Conservation (phyloP, 2,329 filamentous ascomycete genomes). For the Chrysoporthe cubensis region DNA sequence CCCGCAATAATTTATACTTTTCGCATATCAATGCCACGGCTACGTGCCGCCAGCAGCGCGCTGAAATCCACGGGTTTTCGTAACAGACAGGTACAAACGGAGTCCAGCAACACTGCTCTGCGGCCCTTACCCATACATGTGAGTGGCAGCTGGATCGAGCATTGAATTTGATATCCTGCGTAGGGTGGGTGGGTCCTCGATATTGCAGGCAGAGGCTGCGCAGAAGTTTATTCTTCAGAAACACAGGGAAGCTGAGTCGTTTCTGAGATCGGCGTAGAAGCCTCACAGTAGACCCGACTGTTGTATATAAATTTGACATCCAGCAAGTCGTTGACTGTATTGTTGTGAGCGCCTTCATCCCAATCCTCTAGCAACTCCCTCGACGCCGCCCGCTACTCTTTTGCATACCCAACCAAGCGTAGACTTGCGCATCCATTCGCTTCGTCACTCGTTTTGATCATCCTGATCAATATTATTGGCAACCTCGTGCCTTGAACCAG, state of each 20-base stretch:
- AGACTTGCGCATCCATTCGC: background rate
- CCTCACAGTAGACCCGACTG: background rate
- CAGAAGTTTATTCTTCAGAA: constrained; percentile 17
- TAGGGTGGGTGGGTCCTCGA: background rate
- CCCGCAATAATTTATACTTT: constrained; percentile 4
- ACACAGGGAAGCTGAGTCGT: constrained; percentile 23
- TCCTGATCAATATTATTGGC: background rate
- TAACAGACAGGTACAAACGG: background rate
- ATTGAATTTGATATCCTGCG: background rate
- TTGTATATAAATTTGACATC: background rate
- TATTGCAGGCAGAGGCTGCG: constrained; percentile 24
- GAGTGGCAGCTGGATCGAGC: background rate
- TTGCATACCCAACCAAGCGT: background rate
- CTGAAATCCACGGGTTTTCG: background rate
- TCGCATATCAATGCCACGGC: background rate
- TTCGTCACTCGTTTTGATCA: background rate
- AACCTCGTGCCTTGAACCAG: background rate
- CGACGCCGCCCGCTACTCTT: background rate
- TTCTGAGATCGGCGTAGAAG: constrained; percentile 2
- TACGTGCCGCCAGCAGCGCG: background rate
- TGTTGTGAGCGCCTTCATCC: background rate
- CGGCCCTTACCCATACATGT: background rate
- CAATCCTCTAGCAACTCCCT: background rate
- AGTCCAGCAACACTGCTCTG: background rate
- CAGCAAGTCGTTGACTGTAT: background rate